Evolutionary conservation across 192 early-diverging fungal genomes (phyloP).

Genomic region (Coemansia reversa): DNA sequence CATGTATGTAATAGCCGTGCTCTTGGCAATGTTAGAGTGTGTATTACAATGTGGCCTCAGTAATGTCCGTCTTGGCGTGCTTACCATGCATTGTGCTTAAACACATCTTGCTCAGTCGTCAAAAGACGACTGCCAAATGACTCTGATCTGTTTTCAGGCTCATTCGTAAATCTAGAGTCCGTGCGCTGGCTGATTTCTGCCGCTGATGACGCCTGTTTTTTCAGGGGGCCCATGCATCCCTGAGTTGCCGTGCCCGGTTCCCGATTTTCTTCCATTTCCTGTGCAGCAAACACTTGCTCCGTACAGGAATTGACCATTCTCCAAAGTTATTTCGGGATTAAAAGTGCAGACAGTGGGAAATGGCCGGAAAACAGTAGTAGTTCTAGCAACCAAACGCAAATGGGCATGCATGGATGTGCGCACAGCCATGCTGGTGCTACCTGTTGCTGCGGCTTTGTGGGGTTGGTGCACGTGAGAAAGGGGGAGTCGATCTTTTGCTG

Average conservation of each 20-base stretch:
- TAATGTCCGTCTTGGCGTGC: not conserved
- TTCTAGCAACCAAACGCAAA: not conserved
- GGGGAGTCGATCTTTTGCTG: conserved; percentile 10
- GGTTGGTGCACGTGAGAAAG: conserved; percentile 18
- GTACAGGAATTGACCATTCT: not conserved
- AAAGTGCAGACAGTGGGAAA: not conserved
- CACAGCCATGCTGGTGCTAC: not conserved
- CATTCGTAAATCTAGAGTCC: conserved; percentile 2
- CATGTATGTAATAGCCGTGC: not conserved
- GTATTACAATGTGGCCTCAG: not conserved
- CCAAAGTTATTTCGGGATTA: not conserved
- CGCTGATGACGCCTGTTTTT: conserved; percentile 50
- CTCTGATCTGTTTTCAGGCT: conserved; percentile 1
- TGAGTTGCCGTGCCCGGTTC: conserved; percentile 4
- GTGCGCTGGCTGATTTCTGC: conserved; percentile 21
- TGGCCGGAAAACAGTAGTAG: not conserved
- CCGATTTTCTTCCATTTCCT: conserved; percentile 6
- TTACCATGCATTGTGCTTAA: conserved; percentile 92
- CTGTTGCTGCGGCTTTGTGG: conserved; percentile 12
- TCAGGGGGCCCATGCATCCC: conserved; percentile 17
- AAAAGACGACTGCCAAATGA: conserved; percentile 79
- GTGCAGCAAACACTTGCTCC: not conserved
- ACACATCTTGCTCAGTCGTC: conserved; percentile 72
- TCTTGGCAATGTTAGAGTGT: not conserved
- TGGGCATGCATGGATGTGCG: not conserved